Evolutionary conservation across 306 rosid genomes (phyloP), one percentile per base, ranked within the genome.

Genomic region (Cicer yamashitae): DNA sequence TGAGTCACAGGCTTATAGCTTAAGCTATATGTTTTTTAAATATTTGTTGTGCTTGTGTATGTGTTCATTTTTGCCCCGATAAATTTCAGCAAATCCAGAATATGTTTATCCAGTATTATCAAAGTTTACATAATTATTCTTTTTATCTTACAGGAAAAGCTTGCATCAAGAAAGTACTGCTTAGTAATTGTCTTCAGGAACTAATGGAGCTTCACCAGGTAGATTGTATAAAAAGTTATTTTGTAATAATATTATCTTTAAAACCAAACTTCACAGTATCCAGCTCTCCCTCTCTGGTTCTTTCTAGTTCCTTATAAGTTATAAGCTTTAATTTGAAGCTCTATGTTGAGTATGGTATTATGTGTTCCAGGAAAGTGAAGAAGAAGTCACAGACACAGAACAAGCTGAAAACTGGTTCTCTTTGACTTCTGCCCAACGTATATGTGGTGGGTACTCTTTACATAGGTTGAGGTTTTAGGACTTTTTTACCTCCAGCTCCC

Each of bases 351-450:
- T 54, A 43, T 76, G 62, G 46, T 37, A 30, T 72, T 71, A 52
- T 58, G 12, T 60, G 73, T 81, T 79, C 73, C 85, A 96, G 99
- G 99, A 96, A 85, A 96, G 90, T 43, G 99, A 96, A 84, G 99
- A 96, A 89, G 99, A 96, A 87, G 93, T 96, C 64, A 92, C 96
- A 1, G 99, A 96, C 84, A 92, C 93, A 47, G 99, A 96, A 72
- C 99, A 96, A 87, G 99, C 99, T 47, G 99, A 96, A 87, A 96
- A 96, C 84, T 96, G 99, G 99, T 96, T 96, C 88, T 96, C 99
- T 37, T 81, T 88, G 89, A 89, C 98, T 68, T 96, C 99, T 79
- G 96, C 99, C 39, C 96, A 90, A 77, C 99, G 99, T 40, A 89
- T 96, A 78, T 96, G 98, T 73, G 99, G 99, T 96, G 83, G 66